phyloP scores from a whole-genome alignment of 2,329 filamentous ascomycete genomes.

The Conoideocrella luteorostrata region DNA sequence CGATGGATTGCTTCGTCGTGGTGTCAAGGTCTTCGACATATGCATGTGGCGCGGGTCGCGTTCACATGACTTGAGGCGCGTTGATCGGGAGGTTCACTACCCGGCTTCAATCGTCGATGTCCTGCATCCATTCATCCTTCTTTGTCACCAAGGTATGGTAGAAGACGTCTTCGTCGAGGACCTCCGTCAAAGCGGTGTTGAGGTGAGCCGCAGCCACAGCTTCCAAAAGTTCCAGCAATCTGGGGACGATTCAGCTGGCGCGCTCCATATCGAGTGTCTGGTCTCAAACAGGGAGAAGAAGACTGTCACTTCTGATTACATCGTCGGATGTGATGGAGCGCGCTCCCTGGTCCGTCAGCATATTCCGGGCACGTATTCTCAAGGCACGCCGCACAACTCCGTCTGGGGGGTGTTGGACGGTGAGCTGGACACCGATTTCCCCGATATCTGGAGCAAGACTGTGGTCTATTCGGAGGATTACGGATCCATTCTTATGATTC shows the following conservation, averaged over 20 bases:
- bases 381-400: not conserved
- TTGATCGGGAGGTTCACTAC: not conserved
- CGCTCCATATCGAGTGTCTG: no score
- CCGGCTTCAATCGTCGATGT: not conserved
- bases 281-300: no score
- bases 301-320: not conserved
- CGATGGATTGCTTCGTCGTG: not conserved
- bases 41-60: not conserved
- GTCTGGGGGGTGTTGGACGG: not conserved
- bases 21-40: not conserved
- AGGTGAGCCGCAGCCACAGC: not conserved
- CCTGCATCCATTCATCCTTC: not conserved
- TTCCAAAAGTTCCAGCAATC: no score
- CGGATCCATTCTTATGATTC: slow-evolving; percentile 21
- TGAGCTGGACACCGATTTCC: not conserved
- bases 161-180: not conserved
- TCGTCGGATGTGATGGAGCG: not conserved
- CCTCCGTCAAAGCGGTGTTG: not conserved
- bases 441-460: not conserved
- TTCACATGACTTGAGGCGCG: no score
- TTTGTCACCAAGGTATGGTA: not conserved
- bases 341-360: not conserved
- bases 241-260: no score
- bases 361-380: not conserved
- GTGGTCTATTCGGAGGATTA: slow-evolving; percentile 2